phyloP scores from a whole-genome alignment of 768 basidiomycete genomes.

The Roridomyces roridus region DNA sequence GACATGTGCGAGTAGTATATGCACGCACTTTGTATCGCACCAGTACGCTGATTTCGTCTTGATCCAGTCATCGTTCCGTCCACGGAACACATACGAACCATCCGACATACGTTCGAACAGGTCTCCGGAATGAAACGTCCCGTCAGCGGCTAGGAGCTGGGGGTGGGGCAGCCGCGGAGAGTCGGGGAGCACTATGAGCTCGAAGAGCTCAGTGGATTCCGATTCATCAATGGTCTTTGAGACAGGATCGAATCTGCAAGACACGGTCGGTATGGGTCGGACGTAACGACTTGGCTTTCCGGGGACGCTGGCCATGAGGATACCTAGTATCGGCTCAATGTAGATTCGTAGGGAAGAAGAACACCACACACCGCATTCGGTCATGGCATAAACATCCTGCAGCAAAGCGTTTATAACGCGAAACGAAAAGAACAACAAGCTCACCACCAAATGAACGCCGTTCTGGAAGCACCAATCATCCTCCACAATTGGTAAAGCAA shows the following conservation, averaged over 20 bases:
- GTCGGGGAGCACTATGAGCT: slow-evolving; percentile 4
- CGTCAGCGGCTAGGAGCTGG: slow-evolving; percentile 17
- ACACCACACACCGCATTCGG: slow-evolving; percentile 1
- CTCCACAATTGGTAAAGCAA: slow-evolving; percentile 5
- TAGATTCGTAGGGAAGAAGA: neutral
- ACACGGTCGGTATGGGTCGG: slow-evolving; percentile 10
- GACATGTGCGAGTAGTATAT: neutral
- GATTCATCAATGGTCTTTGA: too few species aligned
- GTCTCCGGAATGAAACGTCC: slow-evolving; percentile 26
- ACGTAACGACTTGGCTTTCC: slow-evolving; percentile 10
- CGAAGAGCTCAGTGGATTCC: too few species aligned
- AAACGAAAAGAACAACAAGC: neutral
- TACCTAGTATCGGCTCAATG: too few species aligned
- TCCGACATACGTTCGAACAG: slow-evolving; percentile 24
- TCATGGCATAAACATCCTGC: slow-evolving; percentile 8
- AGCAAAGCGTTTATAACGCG: neutral
- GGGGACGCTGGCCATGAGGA: slow-evolving; percentile 6
- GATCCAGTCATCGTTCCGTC: slow-evolving; percentile 29
- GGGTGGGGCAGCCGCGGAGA: slow-evolving; percentile 7
- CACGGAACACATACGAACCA: slow-evolving; percentile 24
- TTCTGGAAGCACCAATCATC: slow-evolving; percentile 12
- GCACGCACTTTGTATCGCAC: slow-evolving; percentile 27
- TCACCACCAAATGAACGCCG: slow-evolving; percentile 1
- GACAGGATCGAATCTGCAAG: slow-evolving; percentile 12
- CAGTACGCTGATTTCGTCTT: slow-evolving; percentile 31